These are phyloP conservation scores for Hirsutella minnesotensis DNA, from an alignment of 2,329 filamentous ascomycete genomes.

Conservation along the genomic window DNA sequence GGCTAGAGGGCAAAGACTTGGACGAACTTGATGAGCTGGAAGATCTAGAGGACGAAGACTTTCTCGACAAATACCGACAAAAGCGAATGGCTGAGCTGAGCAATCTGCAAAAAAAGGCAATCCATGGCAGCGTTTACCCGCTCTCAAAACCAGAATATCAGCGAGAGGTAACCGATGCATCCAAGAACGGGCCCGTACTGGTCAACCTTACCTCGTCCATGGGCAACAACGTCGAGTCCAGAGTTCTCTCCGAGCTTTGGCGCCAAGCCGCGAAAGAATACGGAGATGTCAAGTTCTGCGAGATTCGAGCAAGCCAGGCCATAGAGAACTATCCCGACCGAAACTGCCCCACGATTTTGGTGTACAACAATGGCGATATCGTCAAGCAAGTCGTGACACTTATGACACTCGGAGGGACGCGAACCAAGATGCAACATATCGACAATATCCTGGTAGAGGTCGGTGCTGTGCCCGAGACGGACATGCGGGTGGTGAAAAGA, in stretches of 20 bases:
- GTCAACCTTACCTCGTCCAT: slow-evolving; percentile 73
- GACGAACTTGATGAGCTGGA: slow-evolving; percentile 90
- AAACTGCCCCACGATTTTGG: slow-evolving; percentile 87
- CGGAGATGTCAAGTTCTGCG: slow-evolving; percentile 93
- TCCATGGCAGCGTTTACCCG: slow-evolving; percentile 86
- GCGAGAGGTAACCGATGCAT: slow-evolving; percentile 84
- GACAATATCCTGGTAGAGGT: slow-evolving; percentile 73
- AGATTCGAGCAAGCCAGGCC: slow-evolving; percentile 83
- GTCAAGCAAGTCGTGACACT: slow-evolving; percentile 86
- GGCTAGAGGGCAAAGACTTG: slow-evolving; percentile 85
- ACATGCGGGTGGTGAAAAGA: slow-evolving; percentile 61
- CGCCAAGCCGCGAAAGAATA: slow-evolving; percentile 71
- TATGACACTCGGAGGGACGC: slow-evolving; percentile 60
- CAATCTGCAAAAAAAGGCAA: slow-evolving; percentile 59
- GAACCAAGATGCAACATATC: slow-evolving; percentile 60
- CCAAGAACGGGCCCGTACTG: slow-evolving; percentile 54
- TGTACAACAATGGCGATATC: slow-evolving; percentile 90
- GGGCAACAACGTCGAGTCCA: slow-evolving; percentile 74
- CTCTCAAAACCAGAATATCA: slow-evolving; percentile 90
- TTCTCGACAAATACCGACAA: slow-evolving; percentile 77
- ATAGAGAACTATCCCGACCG: slow-evolving; percentile 93
- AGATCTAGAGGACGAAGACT: slow-evolving; percentile 88
- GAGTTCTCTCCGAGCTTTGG: slow-evolving; percentile 77
- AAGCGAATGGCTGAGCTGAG: slow-evolving; percentile 79
- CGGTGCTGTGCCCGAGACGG: slow-evolving; percentile 66